A percentile compares a stretch with the other conserved stretches of the same genome.
Conservation (phyloP, 148 eudicot genomes). For the Pouteria glomerata region DNA sequence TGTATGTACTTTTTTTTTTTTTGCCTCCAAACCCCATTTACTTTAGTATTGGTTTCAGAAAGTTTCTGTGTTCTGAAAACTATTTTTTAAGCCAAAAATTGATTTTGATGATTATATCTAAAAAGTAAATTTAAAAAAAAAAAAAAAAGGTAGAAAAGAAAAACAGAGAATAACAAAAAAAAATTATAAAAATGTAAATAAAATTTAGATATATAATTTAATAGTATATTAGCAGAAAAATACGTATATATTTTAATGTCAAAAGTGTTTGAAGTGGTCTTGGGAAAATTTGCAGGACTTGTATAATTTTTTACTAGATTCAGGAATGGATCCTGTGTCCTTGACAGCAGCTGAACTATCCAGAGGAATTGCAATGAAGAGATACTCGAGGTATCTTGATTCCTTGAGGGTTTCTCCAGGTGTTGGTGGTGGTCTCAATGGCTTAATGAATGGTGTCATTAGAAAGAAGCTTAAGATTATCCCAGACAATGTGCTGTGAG, state of each 20-base stretch:
- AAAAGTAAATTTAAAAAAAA: no score
- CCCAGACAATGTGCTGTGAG: slow-evolving; percentile 60
- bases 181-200: no score
- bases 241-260: background rate
- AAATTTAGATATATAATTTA: no score
- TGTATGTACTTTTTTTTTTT: slow-evolving; percentile 25
- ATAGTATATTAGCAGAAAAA: no score
- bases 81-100: no score
- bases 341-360: slow-evolving; percentile 27
- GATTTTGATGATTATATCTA: no score
- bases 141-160: no score
- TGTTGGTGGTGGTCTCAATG: slow-evolving; percentile 31
- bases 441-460: slow-evolving; percentile 62
- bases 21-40: no score
- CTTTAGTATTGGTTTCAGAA: no score
- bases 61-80: no score
- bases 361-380: slow-evolving; percentile 27
- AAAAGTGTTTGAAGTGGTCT: background rate
- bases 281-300: slow-evolving; percentile 47
- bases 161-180: no score
- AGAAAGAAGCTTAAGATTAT: slow-evolving; percentile 70
- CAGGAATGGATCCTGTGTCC: slow-evolving; percentile 47
- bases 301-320: slow-evolving; percentile 73
- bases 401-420: slow-evolving; percentile 23
- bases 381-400: slow-evolving; percentile 54